Evolutionary conservation across 306 rosid genomes (phyloP).

Genomic region (Benincasa hispida): DNA sequence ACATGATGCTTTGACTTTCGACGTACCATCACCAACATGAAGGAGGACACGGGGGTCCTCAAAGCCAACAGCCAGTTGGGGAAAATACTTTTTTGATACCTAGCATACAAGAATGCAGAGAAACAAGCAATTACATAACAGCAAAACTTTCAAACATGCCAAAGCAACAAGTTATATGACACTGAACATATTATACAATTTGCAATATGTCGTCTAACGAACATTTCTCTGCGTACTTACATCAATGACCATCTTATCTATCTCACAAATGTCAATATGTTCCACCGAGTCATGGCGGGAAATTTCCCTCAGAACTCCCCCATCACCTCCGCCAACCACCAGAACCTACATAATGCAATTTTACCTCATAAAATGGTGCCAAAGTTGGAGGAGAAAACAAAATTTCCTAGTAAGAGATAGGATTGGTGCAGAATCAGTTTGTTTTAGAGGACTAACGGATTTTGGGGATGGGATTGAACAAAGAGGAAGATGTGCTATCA

Average conservation of each 20-base stretch:
- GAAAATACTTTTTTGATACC: conserved; percentile 81
- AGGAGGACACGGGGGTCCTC: conserved; percentile 92
- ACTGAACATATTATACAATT: background rate
- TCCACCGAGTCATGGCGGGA: conserved; percentile 78
- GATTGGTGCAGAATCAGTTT: background rate
- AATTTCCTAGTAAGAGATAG: background rate
- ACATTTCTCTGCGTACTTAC: conserved; percentile 33
- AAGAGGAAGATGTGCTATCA: conserved; percentile 95
- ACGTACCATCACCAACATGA: conserved; percentile 75
- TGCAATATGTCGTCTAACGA: background rate
- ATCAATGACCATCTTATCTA: conserved; percentile 94
- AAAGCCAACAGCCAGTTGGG: conserved; percentile 80
- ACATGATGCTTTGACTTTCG: background rate
- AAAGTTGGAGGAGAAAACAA: background rate
- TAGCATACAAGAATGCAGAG: conserved; percentile 14
- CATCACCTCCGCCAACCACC: conserved; percentile 99
- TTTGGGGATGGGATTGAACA: conserved; percentile 82
- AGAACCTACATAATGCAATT: conserved; percentile 42
- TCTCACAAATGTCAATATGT: conserved; percentile 93
- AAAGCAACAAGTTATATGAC: background rate
- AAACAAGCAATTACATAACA: conserved; percentile 4
- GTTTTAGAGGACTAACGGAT: conserved; percentile 30
- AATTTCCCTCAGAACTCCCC: conserved; percentile 88
- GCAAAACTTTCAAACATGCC: background rate
- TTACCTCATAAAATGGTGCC: background rate